phyloP scores from a whole-genome alignment of 345 rosid genomes.

The Eutrema japonicum region DNA sequence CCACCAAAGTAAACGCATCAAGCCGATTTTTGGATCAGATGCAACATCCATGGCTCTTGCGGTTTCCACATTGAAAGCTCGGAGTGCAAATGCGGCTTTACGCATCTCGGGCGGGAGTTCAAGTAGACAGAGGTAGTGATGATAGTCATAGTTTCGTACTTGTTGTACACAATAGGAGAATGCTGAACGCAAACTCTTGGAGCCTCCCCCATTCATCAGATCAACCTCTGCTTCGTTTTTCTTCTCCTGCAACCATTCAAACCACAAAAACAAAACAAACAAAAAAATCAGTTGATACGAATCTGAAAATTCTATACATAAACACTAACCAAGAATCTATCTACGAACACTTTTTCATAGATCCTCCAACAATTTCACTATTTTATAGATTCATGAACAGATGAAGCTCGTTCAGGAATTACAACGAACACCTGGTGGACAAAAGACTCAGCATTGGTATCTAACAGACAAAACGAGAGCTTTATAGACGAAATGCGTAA shows the following conservation, averaged over 20 bases:
- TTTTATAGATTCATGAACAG: neutral
- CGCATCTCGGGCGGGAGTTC: constrained; percentile 81
- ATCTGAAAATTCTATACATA: constrained; percentile 1
- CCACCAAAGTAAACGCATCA: constrained; percentile 96
- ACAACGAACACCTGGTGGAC: constrained; percentile 40
- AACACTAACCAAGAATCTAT: constrained; percentile 4
- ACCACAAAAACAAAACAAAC: neutral
- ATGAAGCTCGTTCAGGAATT: constrained; percentile 30
- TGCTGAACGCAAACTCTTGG: constrained; percentile 64
- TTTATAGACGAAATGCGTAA: neutral
- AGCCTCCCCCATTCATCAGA: constrained; percentile 68
- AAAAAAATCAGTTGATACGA: constrained; percentile 3
- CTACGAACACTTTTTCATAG: neutral
- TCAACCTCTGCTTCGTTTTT: constrained; percentile 12
- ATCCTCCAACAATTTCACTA: neutral
- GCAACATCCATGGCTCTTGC: constrained; percentile 95
- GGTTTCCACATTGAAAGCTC: constrained; percentile 91
- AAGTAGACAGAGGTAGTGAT: constrained; percentile 96
- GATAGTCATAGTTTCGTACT: constrained; percentile 91
- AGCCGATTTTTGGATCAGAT: constrained; percentile 88
- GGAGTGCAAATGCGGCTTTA: constrained; percentile 89
- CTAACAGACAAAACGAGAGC: neutral
- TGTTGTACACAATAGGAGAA: constrained; percentile 86
- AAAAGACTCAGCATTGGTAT: constrained; percentile 4
- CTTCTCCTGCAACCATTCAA: constrained; percentile 19